Base-by-base conservation (phyloP, 371 early-diverging fungal genomes). In the Mucor saturninus region DNA sequence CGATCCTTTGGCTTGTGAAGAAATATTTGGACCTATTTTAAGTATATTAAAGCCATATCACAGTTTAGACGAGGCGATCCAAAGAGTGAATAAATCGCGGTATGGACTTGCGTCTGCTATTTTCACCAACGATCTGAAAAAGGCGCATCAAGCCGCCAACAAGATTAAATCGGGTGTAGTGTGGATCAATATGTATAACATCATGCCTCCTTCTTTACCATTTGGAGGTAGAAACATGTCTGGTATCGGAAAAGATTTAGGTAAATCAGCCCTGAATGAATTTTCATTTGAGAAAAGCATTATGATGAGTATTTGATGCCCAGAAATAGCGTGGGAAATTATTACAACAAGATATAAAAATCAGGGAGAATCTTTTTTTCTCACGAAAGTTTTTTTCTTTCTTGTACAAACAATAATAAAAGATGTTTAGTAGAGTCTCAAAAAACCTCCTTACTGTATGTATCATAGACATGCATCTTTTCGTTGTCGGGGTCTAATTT, bases 11-110 rank as follows among this genome's bases (percentile, higher is more conserved):
- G 85, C 88, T 39, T 85, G 82, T n/a, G 93, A 94, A 64, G 95
- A 95, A 68, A 92, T 95, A 9, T 96, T 95, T 82, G 94, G 91
- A 0, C 92, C 93, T 10, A 88, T 86, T 0, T 87, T 95, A n/a
- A 83, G 89, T 29, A 73, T 96, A 15, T 42, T 77, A 14, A 69
- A 80, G 15, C 89, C 91, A 0, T 96, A 93, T 65, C 81, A 86
- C 35, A 79, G 81, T 3, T 84, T 88, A 37, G 86, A 86, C 2
- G 89, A 92, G 56, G 96, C 81, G 0, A 67, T 96, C 5, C 54
- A 62, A 15, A 73, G 82, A 26, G 90, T 92, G 13, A 96, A 96
- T 67, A 76, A 74, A 30, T 86, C 86, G 0, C 69, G 80, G 14
- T 95, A 95, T 64, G 96, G 95, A 2, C 82, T 96, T 14, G 84